phyloP scores from a whole-genome alignment of 2,329 filamentous ascomycete species.

The Coleophoma eucalyptorum region DNA sequence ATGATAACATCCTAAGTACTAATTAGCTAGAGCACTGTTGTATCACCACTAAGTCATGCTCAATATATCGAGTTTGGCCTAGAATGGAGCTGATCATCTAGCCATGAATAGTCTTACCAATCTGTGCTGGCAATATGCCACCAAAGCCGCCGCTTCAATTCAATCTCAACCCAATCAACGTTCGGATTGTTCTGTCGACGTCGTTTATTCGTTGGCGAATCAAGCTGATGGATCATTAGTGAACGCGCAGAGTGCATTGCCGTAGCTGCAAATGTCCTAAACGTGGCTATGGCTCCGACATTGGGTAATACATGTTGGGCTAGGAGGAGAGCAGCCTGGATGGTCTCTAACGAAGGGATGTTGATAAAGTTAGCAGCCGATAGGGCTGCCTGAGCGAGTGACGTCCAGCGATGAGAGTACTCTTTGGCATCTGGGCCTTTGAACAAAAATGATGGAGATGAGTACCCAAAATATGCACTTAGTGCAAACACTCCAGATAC shows the following conservation, averaged over 20 bases:
- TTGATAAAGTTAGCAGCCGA: conserved; percentile 22
- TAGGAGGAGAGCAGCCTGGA: conserved; percentile 32
- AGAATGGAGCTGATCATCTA: not conserved
- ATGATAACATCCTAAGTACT: conserved; percentile 25
- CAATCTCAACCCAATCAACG: conserved; percentile 24
- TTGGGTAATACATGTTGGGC: conserved; percentile 29
- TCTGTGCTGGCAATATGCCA: conserved; percentile 35
- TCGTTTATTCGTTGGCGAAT: conserved; percentile 15
- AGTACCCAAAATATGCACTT: conserved; percentile 12
- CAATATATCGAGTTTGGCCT: not conserved
- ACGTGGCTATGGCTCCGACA: conserved; percentile 30
- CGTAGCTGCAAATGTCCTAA: conserved; percentile 26
- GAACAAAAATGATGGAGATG: conserved; percentile 6
- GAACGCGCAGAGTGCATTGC: conserved; percentile 23
- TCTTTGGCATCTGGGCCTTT: conserved; percentile 2
- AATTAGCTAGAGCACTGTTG: conserved; percentile 8
- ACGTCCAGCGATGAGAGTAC: conserved; percentile 8
- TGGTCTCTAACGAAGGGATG: conserved; percentile 27
- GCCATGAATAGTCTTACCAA: conserved; percentile 21
- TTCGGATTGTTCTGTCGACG: conserved; percentile 7
- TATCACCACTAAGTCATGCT: not conserved
- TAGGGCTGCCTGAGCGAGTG: conserved; percentile 14
- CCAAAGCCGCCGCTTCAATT: conserved; percentile 34
- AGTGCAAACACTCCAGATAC: conserved; percentile 15
- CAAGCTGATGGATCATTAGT: conserved; percentile 15